These are phyloP conservation scores for Solanum sitiens DNA, from an alignment of 257 asterid genomes.

Conservation along the genomic window DNA sequence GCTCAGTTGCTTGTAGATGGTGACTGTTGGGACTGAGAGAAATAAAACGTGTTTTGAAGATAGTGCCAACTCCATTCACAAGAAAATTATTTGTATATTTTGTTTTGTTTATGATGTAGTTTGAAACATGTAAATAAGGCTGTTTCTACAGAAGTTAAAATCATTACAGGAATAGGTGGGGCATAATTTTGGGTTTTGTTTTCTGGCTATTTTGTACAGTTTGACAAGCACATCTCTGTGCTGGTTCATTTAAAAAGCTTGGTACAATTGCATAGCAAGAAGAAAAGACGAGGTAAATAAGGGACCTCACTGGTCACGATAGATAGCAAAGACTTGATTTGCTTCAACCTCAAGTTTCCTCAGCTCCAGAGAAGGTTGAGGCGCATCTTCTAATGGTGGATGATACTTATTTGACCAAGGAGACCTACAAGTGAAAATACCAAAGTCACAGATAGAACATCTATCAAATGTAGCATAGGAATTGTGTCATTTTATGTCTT, in stretches of 20 bases:
- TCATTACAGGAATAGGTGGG: background rate
- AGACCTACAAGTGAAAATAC: constrained; percentile 41
- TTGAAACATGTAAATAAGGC: background rate
- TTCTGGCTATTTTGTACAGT: background rate
- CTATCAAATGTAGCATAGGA: background rate
- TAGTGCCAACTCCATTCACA: background rate
- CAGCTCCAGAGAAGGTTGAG: constrained; percentile 70
- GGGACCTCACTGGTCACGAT: constrained; percentile 99
- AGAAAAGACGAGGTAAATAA: constrained; percentile 56
- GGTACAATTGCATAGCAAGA: background rate
- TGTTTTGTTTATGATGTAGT: background rate
- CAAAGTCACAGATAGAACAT: background rate
- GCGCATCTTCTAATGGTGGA: constrained; percentile 78
- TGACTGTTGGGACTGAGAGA: background rate
- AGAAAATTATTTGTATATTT: background rate
- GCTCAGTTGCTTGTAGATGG: background rate
- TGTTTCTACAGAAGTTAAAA: background rate
- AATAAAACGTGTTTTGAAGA: background rate
- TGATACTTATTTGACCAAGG: constrained; percentile 94
- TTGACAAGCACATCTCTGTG: background rate
- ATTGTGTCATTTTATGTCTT: background rate
- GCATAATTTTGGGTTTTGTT: background rate
- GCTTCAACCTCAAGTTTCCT: constrained; percentile 98
- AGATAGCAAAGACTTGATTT: constrained; percentile 78
- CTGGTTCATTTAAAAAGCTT: background rate